A percentile compares a stretch with the other conserved stretches of the same genome.
Evolutionary conservation across 176 grass and related monocot genomes (phyloP).

Genomic region (Avena sativa): DNA sequence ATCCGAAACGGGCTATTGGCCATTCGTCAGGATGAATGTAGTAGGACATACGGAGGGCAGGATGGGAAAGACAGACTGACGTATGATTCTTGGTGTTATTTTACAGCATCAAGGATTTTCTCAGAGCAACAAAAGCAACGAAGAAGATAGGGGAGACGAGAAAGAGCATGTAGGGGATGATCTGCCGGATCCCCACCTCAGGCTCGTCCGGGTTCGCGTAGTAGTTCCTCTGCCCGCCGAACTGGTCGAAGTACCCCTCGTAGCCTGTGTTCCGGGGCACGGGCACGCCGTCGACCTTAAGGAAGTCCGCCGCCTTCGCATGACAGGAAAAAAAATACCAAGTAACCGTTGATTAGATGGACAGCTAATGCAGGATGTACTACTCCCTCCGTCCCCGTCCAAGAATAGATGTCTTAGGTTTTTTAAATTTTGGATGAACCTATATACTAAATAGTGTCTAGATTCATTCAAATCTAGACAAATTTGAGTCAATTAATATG

Average conservation of each 20-base stretch:
- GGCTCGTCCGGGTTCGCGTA: slow-evolving; percentile 52
- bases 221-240: slow-evolving; percentile 58
- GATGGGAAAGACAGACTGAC: too few relatives aligned
- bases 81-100: background rate
- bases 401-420: too few relatives aligned
- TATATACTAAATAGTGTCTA: too few relatives aligned
- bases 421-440: too few relatives aligned
- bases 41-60: too few relatives aligned
- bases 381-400: too few relatives aligned
- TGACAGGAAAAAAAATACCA: background rate
- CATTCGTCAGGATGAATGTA: too few relatives aligned
- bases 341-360: background rate
- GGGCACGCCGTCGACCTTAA: slow-evolving; percentile 66
- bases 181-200: slow-evolving; percentile 46
- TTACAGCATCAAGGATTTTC: slow-evolving; percentile 69
- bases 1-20: too few relatives aligned
- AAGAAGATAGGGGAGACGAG: slow-evolving; percentile 74
- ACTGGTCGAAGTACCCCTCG: slow-evolving; percentile 83
- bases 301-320: slow-evolving; percentile 80
- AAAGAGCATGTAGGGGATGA: slow-evolving; percentile 75
- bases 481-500: too few relatives aligned
- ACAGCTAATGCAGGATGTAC: background rate
- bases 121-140: slow-evolving; percentile 60
- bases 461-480: too few relatives aligned
- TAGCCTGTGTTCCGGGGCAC: slow-evolving; percentile 67